These are phyloP conservation scores for Entonaema liquescens DNA, from an alignment of 495 filamentous ascomycete species.

Conservation along the genomic window DNA sequence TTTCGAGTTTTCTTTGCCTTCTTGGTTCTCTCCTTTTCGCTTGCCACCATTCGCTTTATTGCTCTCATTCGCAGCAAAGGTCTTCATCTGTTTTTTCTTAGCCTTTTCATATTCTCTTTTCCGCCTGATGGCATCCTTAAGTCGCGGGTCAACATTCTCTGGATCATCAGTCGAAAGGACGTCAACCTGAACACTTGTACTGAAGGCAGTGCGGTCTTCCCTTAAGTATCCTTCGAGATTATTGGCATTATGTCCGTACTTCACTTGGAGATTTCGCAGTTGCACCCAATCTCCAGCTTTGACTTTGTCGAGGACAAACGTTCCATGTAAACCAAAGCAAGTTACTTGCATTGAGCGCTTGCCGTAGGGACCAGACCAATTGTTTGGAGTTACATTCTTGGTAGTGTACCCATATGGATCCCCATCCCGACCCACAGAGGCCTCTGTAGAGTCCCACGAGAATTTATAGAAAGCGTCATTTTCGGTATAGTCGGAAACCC, in stretches of 20 bases:
- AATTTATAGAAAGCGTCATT: constrained; percentile 69
- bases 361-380: constrained; percentile 84
- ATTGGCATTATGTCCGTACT: constrained; percentile 57
- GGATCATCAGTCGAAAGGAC: constrained; percentile 49
- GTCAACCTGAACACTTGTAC: constrained; percentile 63
- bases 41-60: constrained; percentile 46
- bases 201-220: constrained; percentile 60
- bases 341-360: constrained; percentile 76
- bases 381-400: constrained; percentile 8
- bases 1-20: constrained; percentile 31
- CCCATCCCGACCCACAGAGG: constrained; percentile 45
- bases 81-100: constrained; percentile 58
- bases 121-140: constrained; percentile 69
- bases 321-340: constrained; percentile 74
- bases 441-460: constrained; percentile 52
- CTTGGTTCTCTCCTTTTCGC: constrained; percentile 48
- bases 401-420: constrained; percentile 49
- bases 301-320: constrained; percentile 63
- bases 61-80: constrained; percentile 35
- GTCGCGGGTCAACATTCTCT: constrained; percentile 59
- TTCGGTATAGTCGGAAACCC: constrained; percentile 87
- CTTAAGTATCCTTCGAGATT: constrained; percentile 78
- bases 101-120: constrained; percentile 68
- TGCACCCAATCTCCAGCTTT: constrained; percentile 66
- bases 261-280: constrained; percentile 78